Base-by-base conservation (phyloP, 306 rosid species). In the Citrullus mucosospermus region DNA sequence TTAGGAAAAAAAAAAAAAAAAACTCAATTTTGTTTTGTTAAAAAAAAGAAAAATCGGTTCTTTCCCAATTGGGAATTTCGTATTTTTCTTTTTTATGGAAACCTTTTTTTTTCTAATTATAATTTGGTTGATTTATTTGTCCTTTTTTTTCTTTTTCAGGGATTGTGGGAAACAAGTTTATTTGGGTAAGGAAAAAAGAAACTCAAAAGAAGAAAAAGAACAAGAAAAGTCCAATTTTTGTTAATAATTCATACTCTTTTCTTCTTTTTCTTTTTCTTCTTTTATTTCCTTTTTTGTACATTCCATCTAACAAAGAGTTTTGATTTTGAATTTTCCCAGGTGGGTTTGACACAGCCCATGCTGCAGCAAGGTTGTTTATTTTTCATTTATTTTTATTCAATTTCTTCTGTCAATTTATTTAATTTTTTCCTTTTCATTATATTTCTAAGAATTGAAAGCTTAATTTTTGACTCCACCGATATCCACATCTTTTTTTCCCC, bases 101-200 rank as follows among this genome's bases (percentile, higher is more conserved):
- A 41, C 17, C 3, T 55, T 55, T 38, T 8, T 25, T 3, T 66
- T 71, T 3, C 1, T 61, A 53, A 53, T 56, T 69, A 30, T 44
- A 69, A 63, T 61, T 36, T 15, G 8, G 36, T 62, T 9, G 17
- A 28, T 76, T 32, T 32, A 18, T 14, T 11, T 9, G 9, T 50
- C 57, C 25, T 58, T 2, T 44, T 1, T 20, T 13, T 6, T 53
- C 0, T 53, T 51, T 39, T 61, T 30, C 61, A 88, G 91, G 91
- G 91, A 88, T 80, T 84, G 91, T 81, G 91, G 91, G 77, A 88
- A 86, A 81, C 91, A 88, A 81, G 89, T 88, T 7, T 88, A 88
- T 81, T 79, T 88, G 58, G 91, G 91, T 87, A 76, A 83, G 78
- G 14, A 55, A 51, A 66, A 60, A 62, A 53, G 2, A 53, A 53